phyloP scores from a whole-genome alignment of 352 stramenopile genomes.

The Globisporangium orthogonon region DNA sequence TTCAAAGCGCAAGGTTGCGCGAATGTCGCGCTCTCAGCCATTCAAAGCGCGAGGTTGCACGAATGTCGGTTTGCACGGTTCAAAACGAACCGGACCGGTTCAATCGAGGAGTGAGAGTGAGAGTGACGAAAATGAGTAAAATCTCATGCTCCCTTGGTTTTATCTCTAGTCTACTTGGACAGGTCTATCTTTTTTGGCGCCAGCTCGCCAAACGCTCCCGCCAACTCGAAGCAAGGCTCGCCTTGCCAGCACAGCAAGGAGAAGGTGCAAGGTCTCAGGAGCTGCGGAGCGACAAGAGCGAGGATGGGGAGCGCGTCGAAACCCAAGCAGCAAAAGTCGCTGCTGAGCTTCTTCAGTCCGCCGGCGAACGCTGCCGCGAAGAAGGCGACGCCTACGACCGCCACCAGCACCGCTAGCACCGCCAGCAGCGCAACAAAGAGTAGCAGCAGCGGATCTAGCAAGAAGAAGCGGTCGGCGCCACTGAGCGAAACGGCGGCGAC shows the following conservation, averaged over 20 bases:
- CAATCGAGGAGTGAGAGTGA: background rate
- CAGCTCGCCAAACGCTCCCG: background rate
- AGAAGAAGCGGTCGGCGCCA: conserved; percentile 3
- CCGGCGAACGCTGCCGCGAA: conserved; percentile 27
- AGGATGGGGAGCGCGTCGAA: conserved; percentile 11
- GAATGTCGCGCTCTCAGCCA: background rate
- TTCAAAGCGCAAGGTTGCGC: background rate
- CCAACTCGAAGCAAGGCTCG: no score
- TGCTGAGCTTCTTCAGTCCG: conserved; percentile 85
- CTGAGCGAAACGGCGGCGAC: conserved; percentile 11
- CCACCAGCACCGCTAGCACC: background rate
- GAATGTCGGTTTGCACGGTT: background rate
- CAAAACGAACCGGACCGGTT: no score
- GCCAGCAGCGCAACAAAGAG: conserved; percentile 5
- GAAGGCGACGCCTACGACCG: conserved; percentile 21
- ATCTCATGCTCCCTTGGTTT: no score
- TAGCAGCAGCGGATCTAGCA: conserved; percentile 7
- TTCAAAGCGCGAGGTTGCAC: background rate
- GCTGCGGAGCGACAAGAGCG: background rate
- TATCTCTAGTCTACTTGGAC: background rate
- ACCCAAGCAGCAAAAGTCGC: conserved; percentile 63
- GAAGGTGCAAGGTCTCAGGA: no score
- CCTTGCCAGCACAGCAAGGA: no score
- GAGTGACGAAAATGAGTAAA: background rate
- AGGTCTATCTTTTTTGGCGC: background rate